phyloP scores from a whole-genome alignment of 2,329 filamentous ascomycete species.

The Calonectria multiphialidica region DNA sequence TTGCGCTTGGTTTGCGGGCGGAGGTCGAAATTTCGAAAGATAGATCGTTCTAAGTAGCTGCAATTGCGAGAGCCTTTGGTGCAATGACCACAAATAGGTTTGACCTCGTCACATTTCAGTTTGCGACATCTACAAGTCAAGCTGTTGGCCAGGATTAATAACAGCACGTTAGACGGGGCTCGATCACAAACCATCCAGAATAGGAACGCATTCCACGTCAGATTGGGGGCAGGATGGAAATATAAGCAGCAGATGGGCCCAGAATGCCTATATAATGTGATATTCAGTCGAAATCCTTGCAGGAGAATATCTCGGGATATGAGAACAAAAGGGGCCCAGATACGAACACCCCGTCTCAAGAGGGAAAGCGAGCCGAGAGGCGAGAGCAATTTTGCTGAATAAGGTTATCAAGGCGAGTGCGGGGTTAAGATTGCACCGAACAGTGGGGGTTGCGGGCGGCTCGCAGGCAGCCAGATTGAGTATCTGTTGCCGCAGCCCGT shows the following conservation, averaged over 20 bases:
- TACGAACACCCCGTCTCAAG: neutral
- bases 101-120: slow-evolving; percentile 42
- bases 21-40: slow-evolving; percentile 33
- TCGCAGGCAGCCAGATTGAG: slow-evolving; percentile 9
- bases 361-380: slow-evolving; percentile 21
- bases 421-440: slow-evolving; percentile 9
- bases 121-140: slow-evolving; percentile 40
- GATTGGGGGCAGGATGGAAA: neutral
- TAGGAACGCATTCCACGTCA: slow-evolving; percentile 35
- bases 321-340: neutral
- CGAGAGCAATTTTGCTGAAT: neutral
- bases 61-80: slow-evolving; percentile 30
- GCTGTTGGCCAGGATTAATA: slow-evolving; percentile 19
- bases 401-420: slow-evolving; percentile 35
- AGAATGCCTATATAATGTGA: neutral
- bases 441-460: neutral
- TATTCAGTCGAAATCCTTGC: neutral
- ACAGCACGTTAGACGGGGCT: neutral
- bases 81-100: slow-evolving; percentile 37
- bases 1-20: neutral
- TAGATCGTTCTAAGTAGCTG: slow-evolving; percentile 28
- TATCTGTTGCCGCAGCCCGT: too few species aligned
- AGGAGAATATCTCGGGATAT: neutral
- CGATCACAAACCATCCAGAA: slow-evolving; percentile 32
- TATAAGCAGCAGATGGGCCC: neutral